These are phyloP conservation scores for Anthracocystis panici-leucophaei DNA, from an alignment of 1,284 basidiomycete species.

Conservation along the genomic window DNA sequence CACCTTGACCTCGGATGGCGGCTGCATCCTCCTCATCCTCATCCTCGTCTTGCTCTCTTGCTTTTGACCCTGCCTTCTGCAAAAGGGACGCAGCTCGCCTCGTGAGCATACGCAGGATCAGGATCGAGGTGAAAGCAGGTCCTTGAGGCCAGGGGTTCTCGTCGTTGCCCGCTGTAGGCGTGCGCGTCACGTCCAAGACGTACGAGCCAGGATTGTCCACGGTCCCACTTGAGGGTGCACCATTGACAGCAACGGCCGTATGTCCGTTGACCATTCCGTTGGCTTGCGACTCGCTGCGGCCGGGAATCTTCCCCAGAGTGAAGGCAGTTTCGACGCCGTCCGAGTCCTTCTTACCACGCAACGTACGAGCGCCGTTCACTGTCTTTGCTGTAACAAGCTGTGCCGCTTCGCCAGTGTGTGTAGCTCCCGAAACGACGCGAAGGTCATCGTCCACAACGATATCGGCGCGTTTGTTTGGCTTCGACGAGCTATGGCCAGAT, in stretches of 20 bases:
- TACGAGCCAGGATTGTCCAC: slow-evolving; percentile 60
- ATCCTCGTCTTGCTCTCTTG: slow-evolving; percentile 10
- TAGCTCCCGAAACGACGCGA: slow-evolving; percentile 24
- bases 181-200: slow-evolving; percentile 62
- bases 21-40: slow-evolving; percentile 31
- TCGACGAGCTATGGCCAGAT: not conserved
- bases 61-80: slow-evolving; percentile 51
- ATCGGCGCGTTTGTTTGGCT: slow-evolving; percentile 2
- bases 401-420: slow-evolving; percentile 32
- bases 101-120: slow-evolving; percentile 62
- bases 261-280: slow-evolving; percentile 16
- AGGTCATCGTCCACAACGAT: slow-evolving; percentile 37
- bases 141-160: slow-evolving; percentile 58
- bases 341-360: slow-evolving; percentile 31
- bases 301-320: slow-evolving; percentile 15
- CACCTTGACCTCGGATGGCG: slow-evolving; percentile 43
- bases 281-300: not conserved
- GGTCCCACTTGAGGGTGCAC: slow-evolving; percentile 49
- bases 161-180: slow-evolving; percentile 56
- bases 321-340: slow-evolving; percentile 30
- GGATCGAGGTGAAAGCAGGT: slow-evolving; percentile 56
- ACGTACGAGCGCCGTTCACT: slow-evolving; percentile 25
- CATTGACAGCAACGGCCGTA: slow-evolving; percentile 13
- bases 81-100: slow-evolving; percentile 54
- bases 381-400: slow-evolving; percentile 19